Conservation (phyloP, 2,329 filamentous ascomycete species). For the Phialophora tarda region DNA sequence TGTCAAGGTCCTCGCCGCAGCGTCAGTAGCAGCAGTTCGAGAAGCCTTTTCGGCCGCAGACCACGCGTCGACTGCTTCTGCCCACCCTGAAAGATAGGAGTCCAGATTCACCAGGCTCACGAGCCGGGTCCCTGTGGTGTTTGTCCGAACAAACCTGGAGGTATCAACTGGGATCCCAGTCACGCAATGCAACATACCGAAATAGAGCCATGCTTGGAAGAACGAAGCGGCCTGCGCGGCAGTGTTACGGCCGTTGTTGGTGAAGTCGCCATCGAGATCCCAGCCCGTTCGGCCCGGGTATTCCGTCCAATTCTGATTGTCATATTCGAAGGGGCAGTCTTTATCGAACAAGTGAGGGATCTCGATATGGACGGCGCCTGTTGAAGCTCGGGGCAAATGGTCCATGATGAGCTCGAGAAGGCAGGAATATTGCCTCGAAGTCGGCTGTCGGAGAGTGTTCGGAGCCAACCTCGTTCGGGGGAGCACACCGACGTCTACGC, state of each 20-base stretch:
- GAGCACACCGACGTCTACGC: neutral
- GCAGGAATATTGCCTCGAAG: neutral
- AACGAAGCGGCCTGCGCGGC: conserved; percentile 9
- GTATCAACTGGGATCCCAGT: conserved; percentile 5
- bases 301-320: neutral
- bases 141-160: neutral
- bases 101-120: neutral
- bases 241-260: conserved; percentile 3
- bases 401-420: neutral
- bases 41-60: neutral
- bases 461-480: neutral
- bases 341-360: conserved; percentile 1
- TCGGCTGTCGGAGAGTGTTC: neutral
- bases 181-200: conserved; percentile 4
- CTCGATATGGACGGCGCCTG: neutral
- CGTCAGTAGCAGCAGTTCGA: conserved; percentile 1
- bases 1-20: neutral
- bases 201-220: conserved; percentile 13
- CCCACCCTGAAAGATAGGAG: neutral
- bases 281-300: conserved; percentile 3
- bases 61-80: neutral
- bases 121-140: neutral
- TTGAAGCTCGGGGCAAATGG: conserved; percentile 4
- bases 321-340: conserved; percentile 10
- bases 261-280: conserved; percentile 9